These are phyloP conservation scores for Niveomyces coronatus DNA, from an alignment of 2,329 filamentous ascomycete species.

Conservation along the genomic window DNA sequence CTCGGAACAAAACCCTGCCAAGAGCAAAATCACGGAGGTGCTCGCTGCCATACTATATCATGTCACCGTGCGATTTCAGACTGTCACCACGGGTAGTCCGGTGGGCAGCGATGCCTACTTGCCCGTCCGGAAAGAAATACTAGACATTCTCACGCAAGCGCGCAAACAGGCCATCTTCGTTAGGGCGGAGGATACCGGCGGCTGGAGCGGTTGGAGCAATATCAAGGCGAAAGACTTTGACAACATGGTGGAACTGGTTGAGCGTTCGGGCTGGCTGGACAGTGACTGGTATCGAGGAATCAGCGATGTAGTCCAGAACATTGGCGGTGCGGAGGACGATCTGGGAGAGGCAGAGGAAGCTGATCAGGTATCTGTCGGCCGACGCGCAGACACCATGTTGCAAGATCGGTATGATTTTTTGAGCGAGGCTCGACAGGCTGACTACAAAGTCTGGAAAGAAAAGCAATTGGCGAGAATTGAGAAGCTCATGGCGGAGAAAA, in stretches of 20 bases:
- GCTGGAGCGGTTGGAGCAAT: conserved; percentile 43
- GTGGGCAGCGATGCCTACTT: conserved; percentile 35
- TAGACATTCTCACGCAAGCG: conserved; percentile 30
- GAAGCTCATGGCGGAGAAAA: conserved; percentile 23
- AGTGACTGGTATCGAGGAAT: conserved; percentile 55
- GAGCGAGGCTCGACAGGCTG: conserved; percentile 48
- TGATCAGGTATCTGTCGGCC: conserved; percentile 34
- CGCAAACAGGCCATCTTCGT: conserved; percentile 29
- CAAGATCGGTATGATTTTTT: conserved; percentile 65
- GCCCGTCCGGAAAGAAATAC: conserved; percentile 33
- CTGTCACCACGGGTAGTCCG: conserved; percentile 26
- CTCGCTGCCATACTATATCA: conserved; percentile 52
- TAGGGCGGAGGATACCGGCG: conserved; percentile 33
- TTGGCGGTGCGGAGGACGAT: conserved; percentile 19
- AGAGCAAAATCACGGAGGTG: conserved; percentile 40
- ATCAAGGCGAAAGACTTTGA: conserved; percentile 47
- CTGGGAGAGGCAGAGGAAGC: conserved; percentile 23
- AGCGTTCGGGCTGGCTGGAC: conserved; percentile 45
- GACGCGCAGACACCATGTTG: conserved; percentile 56
- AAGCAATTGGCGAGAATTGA: conserved; percentile 47
- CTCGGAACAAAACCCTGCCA: conserved; percentile 38
- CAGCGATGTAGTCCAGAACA: conserved; percentile 36
- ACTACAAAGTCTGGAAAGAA: conserved; percentile 56
- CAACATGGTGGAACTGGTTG: conserved; percentile 48
- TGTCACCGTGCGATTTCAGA: conserved; percentile 40